Evolutionary conservation across 1,284 basidiomycete species (phyloP), one percentile per base, ranked within the genome.

Genomic region (Moniliella sp.): DNA sequence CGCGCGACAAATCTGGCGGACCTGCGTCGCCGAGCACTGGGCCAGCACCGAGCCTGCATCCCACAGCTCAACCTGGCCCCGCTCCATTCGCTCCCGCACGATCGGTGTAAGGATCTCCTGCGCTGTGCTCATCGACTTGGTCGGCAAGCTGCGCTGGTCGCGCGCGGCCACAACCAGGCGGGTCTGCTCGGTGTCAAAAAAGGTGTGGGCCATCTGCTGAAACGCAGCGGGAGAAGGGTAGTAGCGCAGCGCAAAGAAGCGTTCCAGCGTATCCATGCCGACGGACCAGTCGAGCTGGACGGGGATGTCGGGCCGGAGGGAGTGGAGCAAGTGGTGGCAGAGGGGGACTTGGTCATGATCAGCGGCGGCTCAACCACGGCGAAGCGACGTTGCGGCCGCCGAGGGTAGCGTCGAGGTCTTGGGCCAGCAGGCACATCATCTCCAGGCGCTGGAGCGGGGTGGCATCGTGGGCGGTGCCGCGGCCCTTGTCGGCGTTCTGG

Each of bases 181-280:
- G 2, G 75, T 76, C n/a, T 51, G 40, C 41, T 75, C 69, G 10
- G 33, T 27, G 0, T 37, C 33, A 40, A 86, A 70, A 61, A 83
- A 77, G 9, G 55, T 61, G n/a, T 51, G 56, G 14, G 84, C 65
- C 5, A 70, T 66, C 3, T 44, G 40, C 27, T 63, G 46, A 72
- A 84, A 80, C 4, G 45, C 56, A 2, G 58, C 52, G 14, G 65
- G 63, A 0, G 48, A 46, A 5, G 53, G 48, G 50, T 93, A 93
- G 61, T 83, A 94, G 23, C 71, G 71, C 1, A 74, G 69, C 10
- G 75, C 70, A 36, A 91, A 75, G 31, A 93, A 69, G 5, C 88
- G 74, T 35, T 75, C 70, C 17, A 94, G 68, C 1, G 88, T 97
- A 54, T 97, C 88, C 33, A 74, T 72, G 5, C 86, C 86, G 34